Evolutionary conservation across 2,329 filamentous ascomycete genomes (phyloP).

Genomic region (Monosporascus sp.): DNA sequence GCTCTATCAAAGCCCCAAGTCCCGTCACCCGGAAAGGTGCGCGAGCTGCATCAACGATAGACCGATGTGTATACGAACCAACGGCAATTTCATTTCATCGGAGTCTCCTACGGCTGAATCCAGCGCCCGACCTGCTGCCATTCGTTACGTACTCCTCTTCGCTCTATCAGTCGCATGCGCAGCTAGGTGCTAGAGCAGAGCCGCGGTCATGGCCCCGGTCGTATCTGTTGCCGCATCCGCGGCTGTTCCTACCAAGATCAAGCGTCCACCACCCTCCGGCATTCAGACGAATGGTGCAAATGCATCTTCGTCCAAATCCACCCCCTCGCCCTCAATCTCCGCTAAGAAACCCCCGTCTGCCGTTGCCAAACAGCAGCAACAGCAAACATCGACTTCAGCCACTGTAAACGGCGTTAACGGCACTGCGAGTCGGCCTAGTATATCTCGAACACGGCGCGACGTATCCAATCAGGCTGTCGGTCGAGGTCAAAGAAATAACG

Average conservation of each 20-base stretch:
- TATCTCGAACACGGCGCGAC: slow-evolving; percentile 53
- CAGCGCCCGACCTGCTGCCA: neutral
- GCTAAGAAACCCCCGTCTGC: slow-evolving; percentile 46
- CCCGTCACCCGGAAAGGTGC: too few relatives aligned
- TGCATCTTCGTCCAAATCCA: slow-evolving; percentile 49
- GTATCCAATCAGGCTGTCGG: slow-evolving; percentile 37
- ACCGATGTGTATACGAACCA: neutral
- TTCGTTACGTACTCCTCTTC: neutral
- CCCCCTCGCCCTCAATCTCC: slow-evolving; percentile 53
- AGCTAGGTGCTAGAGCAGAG: slow-evolving; percentile 7
- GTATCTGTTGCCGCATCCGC: slow-evolving; percentile 35
- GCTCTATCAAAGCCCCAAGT: too few relatives aligned
- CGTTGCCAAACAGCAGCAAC: slow-evolving; percentile 40
- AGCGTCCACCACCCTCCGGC: slow-evolving; percentile 60
- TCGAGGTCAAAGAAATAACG: slow-evolving; percentile 46
- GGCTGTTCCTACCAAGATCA: slow-evolving; percentile 51
- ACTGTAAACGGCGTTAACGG: slow-evolving; percentile 37
- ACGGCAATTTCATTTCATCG: neutral
- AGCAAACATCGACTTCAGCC: slow-evolving; percentile 34
- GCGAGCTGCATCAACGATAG: neutral
- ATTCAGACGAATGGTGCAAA: slow-evolving; percentile 58
- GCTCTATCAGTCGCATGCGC: slow-evolving; percentile 2
- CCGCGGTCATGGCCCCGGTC: slow-evolving; percentile 47
- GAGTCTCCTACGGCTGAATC: neutral
- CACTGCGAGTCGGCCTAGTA: slow-evolving; percentile 44